Evolutionary conservation across 208 protist species (phyloP).

Genomic region (Tetramitus jugosus): DNA sequence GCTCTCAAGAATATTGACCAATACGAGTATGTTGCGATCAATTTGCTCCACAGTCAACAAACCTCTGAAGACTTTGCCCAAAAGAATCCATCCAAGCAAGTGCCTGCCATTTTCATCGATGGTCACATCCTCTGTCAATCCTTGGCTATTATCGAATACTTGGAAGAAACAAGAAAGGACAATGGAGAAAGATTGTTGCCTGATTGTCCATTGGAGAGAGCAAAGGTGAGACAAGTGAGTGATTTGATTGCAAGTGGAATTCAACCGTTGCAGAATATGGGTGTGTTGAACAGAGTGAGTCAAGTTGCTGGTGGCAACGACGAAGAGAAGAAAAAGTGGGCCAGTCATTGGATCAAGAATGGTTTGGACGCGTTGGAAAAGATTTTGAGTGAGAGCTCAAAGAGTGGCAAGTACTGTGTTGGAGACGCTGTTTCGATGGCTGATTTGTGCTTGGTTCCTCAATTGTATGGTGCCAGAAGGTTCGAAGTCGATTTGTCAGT

Average conservation of each 20-base stretch:
- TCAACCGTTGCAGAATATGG: slow-evolving; percentile 70
- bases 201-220: slow-evolving; percentile 11
- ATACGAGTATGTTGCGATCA: slow-evolving; percentile 53
- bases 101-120: slow-evolving; percentile 36
- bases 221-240: slow-evolving; percentile 41
- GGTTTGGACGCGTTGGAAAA: slow-evolving; percentile 43
- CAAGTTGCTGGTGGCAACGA: slow-evolving; percentile 19
- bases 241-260: slow-evolving; percentile 56
- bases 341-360: slow-evolving; percentile 40
- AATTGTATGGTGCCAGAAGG: slow-evolving; percentile 64
- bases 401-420: slow-evolving; percentile 55
- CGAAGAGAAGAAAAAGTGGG: slow-evolving; percentile 43
- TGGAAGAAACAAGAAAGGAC: slow-evolving; percentile 48
- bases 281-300: slow-evolving; percentile 43
- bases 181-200: slow-evolving; percentile 38
- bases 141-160: slow-evolving; percentile 65
- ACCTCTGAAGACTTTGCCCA: slow-evolving; percentile 5
- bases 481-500: slow-evolving; percentile 52
- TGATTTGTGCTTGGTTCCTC: slow-evolving; percentile 57
- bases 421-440: slow-evolving; percentile 63
- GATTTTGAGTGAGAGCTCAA: slow-evolving; percentile 18
- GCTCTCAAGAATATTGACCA: slow-evolving; percentile 50
- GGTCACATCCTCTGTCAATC: slow-evolving; percentile 43
- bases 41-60: slow-evolving; percentile 44
- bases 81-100: slow-evolving; percentile 29